Evolutionary conservation across 2,329 filamentous ascomycete genomes (phyloP), one percentile per base, ranked within the genome.

Genomic region (Fusarium lateritium): DNA sequence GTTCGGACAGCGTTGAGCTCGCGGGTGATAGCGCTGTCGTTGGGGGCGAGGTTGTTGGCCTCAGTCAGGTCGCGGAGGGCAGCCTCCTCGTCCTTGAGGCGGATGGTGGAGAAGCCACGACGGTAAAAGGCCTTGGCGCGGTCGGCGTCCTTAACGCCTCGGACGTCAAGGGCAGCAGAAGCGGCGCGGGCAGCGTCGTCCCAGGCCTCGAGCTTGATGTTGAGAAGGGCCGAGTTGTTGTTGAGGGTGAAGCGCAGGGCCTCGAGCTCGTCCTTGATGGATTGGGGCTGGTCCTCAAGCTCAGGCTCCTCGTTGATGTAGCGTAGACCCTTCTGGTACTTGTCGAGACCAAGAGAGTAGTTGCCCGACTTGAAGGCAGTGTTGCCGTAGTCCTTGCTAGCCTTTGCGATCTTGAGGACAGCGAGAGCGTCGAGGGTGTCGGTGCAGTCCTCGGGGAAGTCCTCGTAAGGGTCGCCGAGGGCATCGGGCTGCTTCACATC

Each of bases 311-410:
- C 93, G 79, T 95, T 93, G 64, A 97, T 84, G 80, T 97, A 98
- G 74, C 94, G 90, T 65, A 97, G 82, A 19, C 90, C 94, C 84
- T 99, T 99, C 79, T 97, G 90, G 83, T 99, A 99, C 83, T 99
- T 99, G 64, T 91, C 90, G 26, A 98, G 84, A 3, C 90, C 95
- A 33, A 92, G 81, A 38, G 84, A 79, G 39, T 91, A 76, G 74
- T 97, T 88, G 40, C 90, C 89, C 26, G 82, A 84, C 85, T 98
- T 98, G 87, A 98, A 98, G 2, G 94, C 94, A 73, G 90, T 89
- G 84, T 97, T 98, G 74, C 96, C 96, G 77, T 91, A 96, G 36
- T 92, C 92, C 84, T 99, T 99, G 80, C 97, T 89, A 70, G 93
- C 93, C 7, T 87, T 84, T 4, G 93, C 94, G 65, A 98, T 94